Evolutionary conservation across 345 rosid genomes (phyloP), one percentile per base, ranked within the genome.

Genomic region (Hibiscus tridactylites): DNA sequence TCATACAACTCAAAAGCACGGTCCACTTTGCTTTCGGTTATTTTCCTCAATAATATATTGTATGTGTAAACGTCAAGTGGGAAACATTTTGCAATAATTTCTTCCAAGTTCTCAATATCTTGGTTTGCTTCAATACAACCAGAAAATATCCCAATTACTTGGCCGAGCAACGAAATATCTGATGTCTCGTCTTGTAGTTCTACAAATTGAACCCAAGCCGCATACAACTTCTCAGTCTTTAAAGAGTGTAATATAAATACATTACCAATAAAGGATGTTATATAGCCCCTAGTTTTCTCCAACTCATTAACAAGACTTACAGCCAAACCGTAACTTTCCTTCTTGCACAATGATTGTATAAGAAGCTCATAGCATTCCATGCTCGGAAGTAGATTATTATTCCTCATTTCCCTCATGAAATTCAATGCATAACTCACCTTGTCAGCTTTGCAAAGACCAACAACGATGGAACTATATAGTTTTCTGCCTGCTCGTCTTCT

Each of bases 181-280:
- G 89, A 73, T 64, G 13, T 56, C 61, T 77, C 84, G 63, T 83
- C 78, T 19, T 71, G 75, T 68, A 73, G 75, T 62, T 78, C 78
- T 76, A 82, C 78, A 65, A 65, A 79, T 56, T 67, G 79, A 75
- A 78, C 68, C 97, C 97, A 92, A 54, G 91, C 86, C 68, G 79
- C 81, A 76, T 79, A 85, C 56, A 95, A 83, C 56, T 79, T 78
- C 33, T 50, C 76, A 75, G 75, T 78, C 69, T 64, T 83, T 74
- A 81, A 74, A 70, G 93, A 83, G 75, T 88, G 85, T 60, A 71
- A 80, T 77, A 92, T 73, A 73, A 95, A 90, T 9, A 67, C 79
- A 68, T 95, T 95, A 61, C 99, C 99, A 6, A 86, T 81, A 74
- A 83, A 90, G 24, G 99, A 72, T 8, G 99, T 81, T 58, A 92